Base-by-base conservation (phyloP, 2,329 filamentous ascomycete genomes). In the Pyricularia grisea region DNA sequence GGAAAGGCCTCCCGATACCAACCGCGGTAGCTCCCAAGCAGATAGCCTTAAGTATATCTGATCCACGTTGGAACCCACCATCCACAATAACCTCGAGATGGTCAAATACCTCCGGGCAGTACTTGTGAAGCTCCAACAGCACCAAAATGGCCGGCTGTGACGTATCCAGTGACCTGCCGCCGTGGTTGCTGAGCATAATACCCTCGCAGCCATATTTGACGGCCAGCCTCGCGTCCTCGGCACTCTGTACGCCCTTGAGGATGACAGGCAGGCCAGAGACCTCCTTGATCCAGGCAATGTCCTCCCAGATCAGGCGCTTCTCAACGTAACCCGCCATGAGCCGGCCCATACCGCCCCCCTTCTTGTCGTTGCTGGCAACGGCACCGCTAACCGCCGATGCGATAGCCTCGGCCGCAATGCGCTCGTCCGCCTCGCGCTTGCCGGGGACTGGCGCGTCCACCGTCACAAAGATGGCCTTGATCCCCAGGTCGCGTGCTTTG, bases 121-220 rank as follows among this genome's bases (percentile, higher is more conserved):
- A 73, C 65, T 74, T 75, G 70, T 77, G 75, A 55, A 81, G 77
- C 74, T 81, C 80, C 3, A 81, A 77, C 67, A 81, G 74, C 1
- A 77, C 77, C 60, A 81, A 74, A 11, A 80, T 73, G 10, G 79
- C 74, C 0, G 79, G 79, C 71, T 74, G 78, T 69, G 71, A 84
- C 75, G 76, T 83, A 61, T 88, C 85, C 1, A 86, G 77, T 1
- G 84, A 84, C 31, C 86, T 78, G 3, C 86, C 86, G 23, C 86
- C 86, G 69, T 88, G 86, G 70, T 88, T 88, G 70, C 82, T 85
- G 42, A 88, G 72, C 69, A 87, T 75, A 65, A 88, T 84, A 0
- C 85, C 85, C 69, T 86, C 81, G 66, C 84, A 78, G 0, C 84
- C 84, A 68, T 79, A 76, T 64, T 82, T 75, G 68, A 83, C 79